Conservation (phyloP, 202 grass and related monocot species). For the Eragrostis tef region DNA sequence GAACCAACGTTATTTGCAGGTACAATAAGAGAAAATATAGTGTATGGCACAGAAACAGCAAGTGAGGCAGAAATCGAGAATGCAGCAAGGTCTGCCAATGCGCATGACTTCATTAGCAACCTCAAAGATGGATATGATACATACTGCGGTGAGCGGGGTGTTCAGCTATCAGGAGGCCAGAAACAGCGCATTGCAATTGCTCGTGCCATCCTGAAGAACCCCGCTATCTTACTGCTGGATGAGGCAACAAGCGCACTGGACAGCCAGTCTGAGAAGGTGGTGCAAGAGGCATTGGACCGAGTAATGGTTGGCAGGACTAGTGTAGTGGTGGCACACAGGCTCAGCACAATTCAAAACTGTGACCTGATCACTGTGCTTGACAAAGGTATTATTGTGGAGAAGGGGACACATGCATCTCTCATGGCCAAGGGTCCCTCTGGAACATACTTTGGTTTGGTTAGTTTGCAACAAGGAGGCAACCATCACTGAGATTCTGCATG, state of each 20-base stretch:
- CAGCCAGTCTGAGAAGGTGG: constrained; percentile 88
- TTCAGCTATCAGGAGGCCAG: constrained; percentile 92
- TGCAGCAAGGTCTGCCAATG: constrained; percentile 80
- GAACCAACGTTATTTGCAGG: constrained; percentile 87
- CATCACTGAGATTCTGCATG: constrained; percentile 41
- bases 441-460: constrained; percentile 73
- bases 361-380: constrained; percentile 81
- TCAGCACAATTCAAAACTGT: constrained; percentile 84
- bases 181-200: constrained; percentile 98
- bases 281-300: constrained; percentile 84
- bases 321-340: constrained; percentile 79
- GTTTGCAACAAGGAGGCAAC: constrained; percentile 72
- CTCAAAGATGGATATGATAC: constrained; percentile 88
- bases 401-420: constrained; percentile 84
- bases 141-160: constrained; percentile 72
- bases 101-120: constrained; percentile 88
- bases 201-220: constrained; percentile 91
- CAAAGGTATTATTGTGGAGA: constrained; percentile 82
- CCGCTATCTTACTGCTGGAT: constrained; percentile 79
- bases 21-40: constrained; percentile 79
- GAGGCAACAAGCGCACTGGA: constrained; percentile 92
- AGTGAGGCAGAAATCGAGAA: constrained; percentile 75
- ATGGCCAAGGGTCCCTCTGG: constrained; percentile 75
- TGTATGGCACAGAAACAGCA: constrained; percentile 67
- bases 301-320: constrained; percentile 92